Conservation (phyloP, 1,284 basidiomycete genomes). For the Veloboletus limbatus region DNA sequence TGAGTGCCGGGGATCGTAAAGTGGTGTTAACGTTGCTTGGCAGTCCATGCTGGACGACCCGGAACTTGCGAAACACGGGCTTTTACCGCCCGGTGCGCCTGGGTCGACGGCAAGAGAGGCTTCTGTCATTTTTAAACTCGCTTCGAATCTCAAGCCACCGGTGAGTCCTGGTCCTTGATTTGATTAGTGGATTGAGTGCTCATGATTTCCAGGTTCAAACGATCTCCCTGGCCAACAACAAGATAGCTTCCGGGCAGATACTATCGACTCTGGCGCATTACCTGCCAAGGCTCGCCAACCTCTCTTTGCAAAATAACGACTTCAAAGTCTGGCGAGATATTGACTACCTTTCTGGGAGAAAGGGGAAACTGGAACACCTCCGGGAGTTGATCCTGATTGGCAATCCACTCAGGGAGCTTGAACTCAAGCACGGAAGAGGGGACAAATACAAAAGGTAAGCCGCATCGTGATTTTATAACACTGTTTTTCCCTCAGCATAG, state of each 20-base stretch:
- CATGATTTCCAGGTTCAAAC: conserved; percentile 58
- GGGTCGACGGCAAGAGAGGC: conserved; percentile 61
- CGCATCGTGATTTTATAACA: background rate
- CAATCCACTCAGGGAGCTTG: conserved; percentile 74
- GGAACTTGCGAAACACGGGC: conserved; percentile 60
- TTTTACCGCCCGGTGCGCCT: conserved; percentile 66
- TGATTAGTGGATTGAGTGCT: conserved; percentile 4
- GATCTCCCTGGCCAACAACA: conserved; percentile 70
- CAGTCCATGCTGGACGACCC: conserved; percentile 66
- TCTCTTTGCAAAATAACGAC: conserved; percentile 78
- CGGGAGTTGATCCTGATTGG: conserved; percentile 77
- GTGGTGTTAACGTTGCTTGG: conserved; percentile 30
- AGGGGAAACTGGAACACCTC: conserved; percentile 58
- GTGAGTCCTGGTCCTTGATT: conserved; percentile 39
- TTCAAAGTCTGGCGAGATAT: conserved; percentile 67
- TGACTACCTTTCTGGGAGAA: conserved; percentile 57
- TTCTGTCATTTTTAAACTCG: conserved; percentile 83
- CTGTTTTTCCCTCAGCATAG: conserved; percentile 19
- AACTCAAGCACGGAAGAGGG: conserved; percentile 52
- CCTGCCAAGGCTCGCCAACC: conserved; percentile 70
- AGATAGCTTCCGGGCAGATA: conserved; percentile 44
- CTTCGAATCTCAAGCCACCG: conserved; percentile 71
- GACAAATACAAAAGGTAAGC: conserved; percentile 67
- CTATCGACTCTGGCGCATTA: conserved; percentile 61
- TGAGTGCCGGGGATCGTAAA: conserved; percentile 29